Base-by-base conservation (phyloP, 352 stramenopile genomes). In the Thraustochytrium sp. region DNA sequence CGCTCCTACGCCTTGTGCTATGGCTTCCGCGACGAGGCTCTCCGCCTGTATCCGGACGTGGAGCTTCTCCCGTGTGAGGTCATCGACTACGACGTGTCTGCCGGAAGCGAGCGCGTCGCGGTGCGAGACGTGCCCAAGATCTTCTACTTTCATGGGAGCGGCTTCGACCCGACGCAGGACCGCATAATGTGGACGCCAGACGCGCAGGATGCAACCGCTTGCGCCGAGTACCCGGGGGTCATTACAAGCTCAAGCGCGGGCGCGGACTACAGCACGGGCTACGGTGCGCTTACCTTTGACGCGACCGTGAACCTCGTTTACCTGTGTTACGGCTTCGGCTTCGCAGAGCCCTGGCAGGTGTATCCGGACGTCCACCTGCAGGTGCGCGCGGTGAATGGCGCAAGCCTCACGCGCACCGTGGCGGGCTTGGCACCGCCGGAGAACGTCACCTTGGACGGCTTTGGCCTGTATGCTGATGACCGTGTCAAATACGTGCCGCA, bases 71-170 rank as follows among this genome's bases (percentile, higher is more conserved):
- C 62, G 8, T 75, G 62, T 37, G 62, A 75, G 37, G 40, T 75
- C 29, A 36, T 75, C 23, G 29, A 9, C 44, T 75, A 75, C 44
- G 53, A 75, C 29, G 62, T 75, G 1, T 75, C 62, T 29, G 36
- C 51, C n/a, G 62, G 62, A 8, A 75, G 62, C 29, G 16, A 11
- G 5, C 36, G 53, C 44, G 62, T 75, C 16, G 62, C 62, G 13
- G 62, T 75, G 26, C 37, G 36, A 8, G 62, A 75, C 37, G 62
- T 54, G 23, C 21, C 36, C 31, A 75, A 75, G 40, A 75, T 11
- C 2, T 75, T 75, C 40, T 75, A 75, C 37, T 54, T 75, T 51
- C 62, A 75, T 26, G 62, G 62, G 4, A 75, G 62, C 29, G 62
- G 62, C 0, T 75, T 75, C n/a, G 62, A 75, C 44, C 23, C 23